Percentiles rank a stretch among this genome's conserved stretches.
phyloP scores from a whole-genome alignment of 2,329 filamentous ascomycete species.

The Aspergillus floridensis region DNA sequence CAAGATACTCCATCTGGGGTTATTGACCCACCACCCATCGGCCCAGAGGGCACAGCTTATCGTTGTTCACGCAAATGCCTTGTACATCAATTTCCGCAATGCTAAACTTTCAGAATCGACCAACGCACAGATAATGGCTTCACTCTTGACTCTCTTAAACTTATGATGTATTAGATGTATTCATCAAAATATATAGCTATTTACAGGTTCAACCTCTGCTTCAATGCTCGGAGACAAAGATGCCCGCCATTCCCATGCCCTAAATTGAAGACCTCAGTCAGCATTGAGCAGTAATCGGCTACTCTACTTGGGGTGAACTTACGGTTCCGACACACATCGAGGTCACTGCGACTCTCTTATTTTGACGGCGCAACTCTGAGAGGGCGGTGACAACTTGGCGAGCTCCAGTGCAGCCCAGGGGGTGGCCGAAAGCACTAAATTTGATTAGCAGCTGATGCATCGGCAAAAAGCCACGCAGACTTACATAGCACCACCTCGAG shows the following conservation, averaged over 20 bases:
- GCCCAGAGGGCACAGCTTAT: not conserved
- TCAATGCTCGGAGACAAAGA: conserved; percentile 83
- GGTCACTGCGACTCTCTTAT: conserved; percentile 78
- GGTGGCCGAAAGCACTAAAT: conserved; percentile 75
- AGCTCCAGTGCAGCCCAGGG: conserved; percentile 84
- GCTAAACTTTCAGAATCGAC: too few relatives aligned
- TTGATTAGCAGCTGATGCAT: conserved; percentile 11
- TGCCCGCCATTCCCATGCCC: conserved; percentile 75
- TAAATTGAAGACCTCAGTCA: conserved; percentile 13
- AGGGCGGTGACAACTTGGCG: conserved; percentile 85
- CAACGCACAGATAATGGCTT: not conserved
- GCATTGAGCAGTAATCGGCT: not conserved
- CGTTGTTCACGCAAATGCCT: not conserved
- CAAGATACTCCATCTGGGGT: not conserved
- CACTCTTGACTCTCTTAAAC: not conserved
- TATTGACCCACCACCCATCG: not conserved
- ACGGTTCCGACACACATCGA: conserved; percentile 92
- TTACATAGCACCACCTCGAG: conserved; percentile 82
- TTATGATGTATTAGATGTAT: not conserved
- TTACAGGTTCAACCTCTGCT: conserved; percentile 1
- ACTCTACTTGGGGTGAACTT: conserved; percentile 43
- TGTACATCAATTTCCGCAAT: too few relatives aligned
- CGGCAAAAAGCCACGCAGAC: conserved; percentile 8
- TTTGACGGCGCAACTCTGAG: conserved; percentile 77
- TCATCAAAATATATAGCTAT: not conserved